Conservation (phyloP, 2,329 filamentous ascomycete species). For the Clarireedia sp. region DNA sequence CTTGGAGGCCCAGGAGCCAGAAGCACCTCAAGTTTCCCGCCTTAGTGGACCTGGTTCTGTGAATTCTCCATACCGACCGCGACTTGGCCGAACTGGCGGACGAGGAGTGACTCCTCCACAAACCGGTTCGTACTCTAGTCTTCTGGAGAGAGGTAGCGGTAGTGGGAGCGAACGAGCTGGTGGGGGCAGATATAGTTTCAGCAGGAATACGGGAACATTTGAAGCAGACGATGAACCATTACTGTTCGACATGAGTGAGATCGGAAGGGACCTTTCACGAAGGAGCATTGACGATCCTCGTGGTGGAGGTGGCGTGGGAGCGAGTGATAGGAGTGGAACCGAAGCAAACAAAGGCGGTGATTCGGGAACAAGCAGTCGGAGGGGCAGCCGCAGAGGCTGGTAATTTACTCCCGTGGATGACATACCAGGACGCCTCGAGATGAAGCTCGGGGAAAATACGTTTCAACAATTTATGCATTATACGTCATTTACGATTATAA, state of each 20-base stretch:
- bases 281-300: slow-evolving; percentile 48
- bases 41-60: slow-evolving; percentile 21
- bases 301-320: slow-evolving; percentile 15
- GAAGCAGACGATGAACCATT: slow-evolving; percentile 60
- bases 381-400: slow-evolving; percentile 26
- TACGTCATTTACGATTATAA: slow-evolving; percentile 20
- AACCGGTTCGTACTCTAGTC: slow-evolving; percentile 30
- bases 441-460: slow-evolving; percentile 11
- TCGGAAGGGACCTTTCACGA: slow-evolving; percentile 48
- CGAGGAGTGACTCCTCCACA: slow-evolving; percentile 28
- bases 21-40: slow-evolving; percentile 21
- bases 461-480: slow-evolving; percentile 22
- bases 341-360: slow-evolving; percentile 23
- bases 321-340: slow-evolving; percentile 4
- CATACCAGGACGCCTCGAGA: slow-evolving; percentile 6
- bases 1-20: slow-evolving; percentile 23
- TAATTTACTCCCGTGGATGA: slow-evolving; percentile 12
- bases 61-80: slow-evolving; percentile 27
- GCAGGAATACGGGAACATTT: slow-evolving; percentile 36
- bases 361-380: slow-evolving; percentile 24
- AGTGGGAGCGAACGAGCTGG: slow-evolving; percentile 32
- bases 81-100: slow-evolving; percentile 26
- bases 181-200: slow-evolving; percentile 36
- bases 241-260: slow-evolving; percentile 66
- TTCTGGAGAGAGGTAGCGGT: slow-evolving; percentile 24